Evolutionary conservation across 129 eudicot genomes (phyloP), one percentile per base, ranked within the genome.

Genomic region (Lactuca sativa): DNA sequence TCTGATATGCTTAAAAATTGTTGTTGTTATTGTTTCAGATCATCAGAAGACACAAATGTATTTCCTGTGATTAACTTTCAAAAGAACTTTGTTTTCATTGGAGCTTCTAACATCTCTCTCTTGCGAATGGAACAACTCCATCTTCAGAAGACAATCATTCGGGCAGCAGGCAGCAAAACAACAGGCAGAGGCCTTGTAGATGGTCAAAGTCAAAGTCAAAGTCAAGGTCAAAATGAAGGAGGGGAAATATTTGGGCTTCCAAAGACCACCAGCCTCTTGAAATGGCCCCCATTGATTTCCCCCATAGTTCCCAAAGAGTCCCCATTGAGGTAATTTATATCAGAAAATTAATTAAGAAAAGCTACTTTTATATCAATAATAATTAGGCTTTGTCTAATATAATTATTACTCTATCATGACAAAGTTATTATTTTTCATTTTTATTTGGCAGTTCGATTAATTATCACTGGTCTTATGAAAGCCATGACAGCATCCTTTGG

Each of bases 21-120:
- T 25, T 25, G 2, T 25, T 25, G 30, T 64, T 49, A 30, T 77
- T 21, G 57, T 52, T 59, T 54, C 90, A 93, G 99, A 86, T 93
- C 99, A 37, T 86, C 95, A 55, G 93, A 93, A 70, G 97, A 93
- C 78, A 85, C 99, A 51, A 93, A 93, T 83, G 90, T 87, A 64
- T 90, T 86, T 72, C 86, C 90, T 82, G 30, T 25, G 30, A 25
- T 0, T 25, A 25, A 25, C 30, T 25, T 25, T 25, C 30, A 25
- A 25, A 25, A 25, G 2, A 25, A 25, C 30, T 25, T 25, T 1
- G 30, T 25, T 2, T 25, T 25, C 30, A 25, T 25, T 25, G 30
- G 30, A 25, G 30, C 30, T 25, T 25, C 30, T 2, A 25, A 25
- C 2, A 25, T 25, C 30, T 25, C 30, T 25, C 30, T 25, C 30